phyloP scores from a whole-genome alignment of 2,329 filamentous ascomycete genomes.

The Xylaria sp. region DNA sequence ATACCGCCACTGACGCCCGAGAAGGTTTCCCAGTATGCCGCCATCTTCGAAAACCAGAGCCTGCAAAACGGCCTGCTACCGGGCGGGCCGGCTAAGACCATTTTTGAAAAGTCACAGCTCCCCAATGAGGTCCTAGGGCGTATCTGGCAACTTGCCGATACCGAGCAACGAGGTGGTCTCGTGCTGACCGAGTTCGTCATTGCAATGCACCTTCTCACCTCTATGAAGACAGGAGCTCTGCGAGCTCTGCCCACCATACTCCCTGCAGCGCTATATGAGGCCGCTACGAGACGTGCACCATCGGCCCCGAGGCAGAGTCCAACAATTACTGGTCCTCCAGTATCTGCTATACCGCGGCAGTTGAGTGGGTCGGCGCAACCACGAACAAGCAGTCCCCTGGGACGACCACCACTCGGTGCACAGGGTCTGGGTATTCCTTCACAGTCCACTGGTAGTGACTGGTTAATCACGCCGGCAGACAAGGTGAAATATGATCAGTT shows the following conservation, averaged over 20 bases:
- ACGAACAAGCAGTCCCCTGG: slow-evolving; percentile 69
- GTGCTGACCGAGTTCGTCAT: slow-evolving; percentile 94
- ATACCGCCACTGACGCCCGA: slow-evolving; percentile 89
- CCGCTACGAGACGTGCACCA: slow-evolving; percentile 75
- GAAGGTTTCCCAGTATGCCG: slow-evolving; percentile 87
- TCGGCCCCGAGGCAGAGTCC: slow-evolving; percentile 60
- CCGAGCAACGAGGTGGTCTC: slow-evolving; percentile 87
- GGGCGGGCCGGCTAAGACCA: slow-evolving; percentile 87
- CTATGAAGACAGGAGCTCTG: slow-evolving; percentile 85
- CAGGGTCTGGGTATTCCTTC: slow-evolving; percentile 52
- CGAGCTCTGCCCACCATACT: slow-evolving; percentile 81
- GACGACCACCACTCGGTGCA: slow-evolving; percentile 59
- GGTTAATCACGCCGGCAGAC: slow-evolving; percentile 84
- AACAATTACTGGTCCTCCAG: slow-evolving; percentile 62
- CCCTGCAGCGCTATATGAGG: slow-evolving; percentile 88
- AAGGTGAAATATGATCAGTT: slow-evolving; percentile 89
- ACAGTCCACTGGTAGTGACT: slow-evolving; percentile 67
- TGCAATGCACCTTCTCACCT: slow-evolving; percentile 96
- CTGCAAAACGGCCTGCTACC: slow-evolving; percentile 80
- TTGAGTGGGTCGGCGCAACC: slow-evolving; percentile 76
- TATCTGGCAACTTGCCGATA: slow-evolving; percentile 96
- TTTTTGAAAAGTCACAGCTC: slow-evolving; percentile 92
- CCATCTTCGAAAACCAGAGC: slow-evolving; percentile 90
- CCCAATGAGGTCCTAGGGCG: slow-evolving; percentile 91
- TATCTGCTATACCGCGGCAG: slow-evolving; percentile 81